These are phyloP conservation scores for Colletotrichum sp. DNA, from an alignment of 2,329 filamentous ascomycete species.

Conservation along the genomic window DNA sequence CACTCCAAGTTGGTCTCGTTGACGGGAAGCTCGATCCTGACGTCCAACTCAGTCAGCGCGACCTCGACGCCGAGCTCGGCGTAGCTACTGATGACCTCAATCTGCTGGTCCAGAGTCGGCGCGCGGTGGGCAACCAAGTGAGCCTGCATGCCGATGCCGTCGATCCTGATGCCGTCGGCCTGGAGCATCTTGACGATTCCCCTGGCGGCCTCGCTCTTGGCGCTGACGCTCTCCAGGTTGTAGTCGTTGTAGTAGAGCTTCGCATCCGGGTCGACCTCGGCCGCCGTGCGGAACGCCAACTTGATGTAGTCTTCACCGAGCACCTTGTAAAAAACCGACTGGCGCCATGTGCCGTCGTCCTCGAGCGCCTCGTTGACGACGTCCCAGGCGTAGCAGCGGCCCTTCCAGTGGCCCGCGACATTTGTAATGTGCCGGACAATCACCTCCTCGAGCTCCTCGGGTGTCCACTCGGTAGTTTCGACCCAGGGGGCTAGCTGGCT, in stretches of 20 bases:
- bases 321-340: conserved; percentile 57
- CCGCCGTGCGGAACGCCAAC: conserved; percentile 61
- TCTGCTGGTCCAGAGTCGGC: conserved; percentile 35
- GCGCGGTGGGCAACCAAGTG: conserved; percentile 64
- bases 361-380: conserved; percentile 69
- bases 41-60: conserved; percentile 60
- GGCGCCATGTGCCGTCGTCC: conserved; percentile 59
- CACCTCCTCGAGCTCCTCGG: conserved; percentile 58
- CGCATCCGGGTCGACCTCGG: conserved; percentile 56
- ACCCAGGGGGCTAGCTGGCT: conserved; percentile 45
- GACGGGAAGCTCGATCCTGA: conserved; percentile 41
- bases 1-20: conserved; percentile 30
- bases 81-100: conserved; percentile 48
- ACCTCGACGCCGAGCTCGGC: conserved; percentile 51
- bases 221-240: conserved; percentile 59
- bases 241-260: conserved; percentile 66
- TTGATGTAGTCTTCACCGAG: conserved; percentile 63
- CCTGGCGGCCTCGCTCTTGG: conserved; percentile 50
- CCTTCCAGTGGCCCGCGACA: conserved; percentile 62
- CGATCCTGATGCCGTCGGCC: conserved; percentile 57
- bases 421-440: conserved; percentile 61
- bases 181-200: conserved; percentile 51
- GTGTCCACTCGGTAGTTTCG: conserved; percentile 53
- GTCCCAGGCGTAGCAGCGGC: conserved; percentile 68
- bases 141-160: conserved; percentile 66